phyloP scores from a whole-genome alignment of 768 basidiomycete species.

The Mycena metata region DNA sequence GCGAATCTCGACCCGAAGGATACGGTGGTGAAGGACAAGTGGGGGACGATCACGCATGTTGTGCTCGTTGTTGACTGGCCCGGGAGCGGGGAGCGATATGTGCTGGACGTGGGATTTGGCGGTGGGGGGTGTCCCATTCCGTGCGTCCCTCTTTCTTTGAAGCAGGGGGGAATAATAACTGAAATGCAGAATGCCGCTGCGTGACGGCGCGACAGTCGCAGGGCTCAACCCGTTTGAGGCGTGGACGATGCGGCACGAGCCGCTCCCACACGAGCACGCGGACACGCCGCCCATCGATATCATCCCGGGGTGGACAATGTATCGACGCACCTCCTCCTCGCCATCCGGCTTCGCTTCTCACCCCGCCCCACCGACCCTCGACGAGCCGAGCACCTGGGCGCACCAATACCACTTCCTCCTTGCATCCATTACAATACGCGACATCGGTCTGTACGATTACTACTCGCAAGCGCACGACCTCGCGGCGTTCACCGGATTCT shows the following conservation, averaged over 20 bases:
- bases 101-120: conserved; percentile 37
- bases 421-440: conserved; percentile 35
- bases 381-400: conserved; percentile 23
- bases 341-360: conserved; percentile 5
- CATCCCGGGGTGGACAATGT: conserved; percentile 36
- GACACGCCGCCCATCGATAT: conserved; percentile 37
- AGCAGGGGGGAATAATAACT: neutral
- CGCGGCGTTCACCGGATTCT: conserved; percentile 38
- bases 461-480: conserved; percentile 38
- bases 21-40: conserved; percentile 24
- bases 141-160: conserved; percentile 6
- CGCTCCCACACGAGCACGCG: conserved; percentile 32
- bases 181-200: conserved; percentile 23
- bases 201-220: conserved; percentile 32
- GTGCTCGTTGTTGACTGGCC: conserved; percentile 37
- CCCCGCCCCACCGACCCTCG: conserved; percentile 9
- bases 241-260: conserved; percentile 36
- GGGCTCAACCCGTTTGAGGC: conserved; percentile 36
- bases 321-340: conserved; percentile 23
- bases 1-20: conserved; percentile 33
- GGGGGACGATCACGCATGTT: conserved; percentile 38
- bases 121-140: conserved; percentile 38
- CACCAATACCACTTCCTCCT: conserved; percentile 38
- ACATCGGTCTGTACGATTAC: conserved; percentile 37
- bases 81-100: conserved; percentile 32